These are phyloP conservation scores for Vairimorpha ceranae DNA, from an alignment of 371 early-diverging fungal genomes.

Conservation along the genomic window DNA sequence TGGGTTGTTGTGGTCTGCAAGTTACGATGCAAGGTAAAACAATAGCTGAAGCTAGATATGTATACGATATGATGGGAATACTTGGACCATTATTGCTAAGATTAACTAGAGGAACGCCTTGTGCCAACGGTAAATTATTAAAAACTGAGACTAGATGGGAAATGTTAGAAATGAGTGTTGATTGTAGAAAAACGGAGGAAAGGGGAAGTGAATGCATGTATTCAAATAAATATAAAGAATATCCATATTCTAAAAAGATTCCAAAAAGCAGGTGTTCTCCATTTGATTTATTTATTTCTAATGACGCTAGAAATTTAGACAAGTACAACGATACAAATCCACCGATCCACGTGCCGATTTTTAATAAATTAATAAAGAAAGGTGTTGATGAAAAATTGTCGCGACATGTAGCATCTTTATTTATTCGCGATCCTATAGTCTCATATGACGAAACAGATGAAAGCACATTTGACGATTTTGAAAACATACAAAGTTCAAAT, in stretches of 20 bases:
- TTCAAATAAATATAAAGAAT: background rate
- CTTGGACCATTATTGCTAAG: constrained; percentile 87
- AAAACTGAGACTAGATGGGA: constrained; percentile 96
- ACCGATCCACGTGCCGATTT: constrained; percentile 72
- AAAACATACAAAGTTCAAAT: constrained; percentile 94
- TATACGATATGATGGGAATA: constrained; percentile 87
- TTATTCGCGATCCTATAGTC: constrained; percentile 92
- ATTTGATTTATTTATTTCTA: constrained; percentile 78
- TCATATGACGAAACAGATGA: constrained; percentile 78
- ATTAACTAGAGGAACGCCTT: constrained; percentile 82
- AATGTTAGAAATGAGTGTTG: constrained; percentile 81
- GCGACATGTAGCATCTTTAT: constrained; percentile 83
- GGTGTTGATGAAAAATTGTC: constrained; percentile 80
- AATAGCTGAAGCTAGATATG: constrained; percentile 76
- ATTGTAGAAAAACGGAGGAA: constrained; percentile 85
- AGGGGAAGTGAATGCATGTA: constrained; percentile 65
- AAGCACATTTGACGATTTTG: constrained; percentile 52
- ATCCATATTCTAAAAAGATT: constrained; percentile 64
- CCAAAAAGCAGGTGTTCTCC: constrained; percentile 91
- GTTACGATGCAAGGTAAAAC: constrained; percentile 93
- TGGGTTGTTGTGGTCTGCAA: constrained; percentile 96
- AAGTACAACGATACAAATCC: constrained; percentile 85
- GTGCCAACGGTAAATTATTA: constrained; percentile 81
- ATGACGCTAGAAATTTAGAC: constrained; percentile 32
- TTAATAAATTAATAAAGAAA: constrained; percentile 67